Conservation (phyloP, 306 rosid species). For the Sophora flavescens region DNA sequence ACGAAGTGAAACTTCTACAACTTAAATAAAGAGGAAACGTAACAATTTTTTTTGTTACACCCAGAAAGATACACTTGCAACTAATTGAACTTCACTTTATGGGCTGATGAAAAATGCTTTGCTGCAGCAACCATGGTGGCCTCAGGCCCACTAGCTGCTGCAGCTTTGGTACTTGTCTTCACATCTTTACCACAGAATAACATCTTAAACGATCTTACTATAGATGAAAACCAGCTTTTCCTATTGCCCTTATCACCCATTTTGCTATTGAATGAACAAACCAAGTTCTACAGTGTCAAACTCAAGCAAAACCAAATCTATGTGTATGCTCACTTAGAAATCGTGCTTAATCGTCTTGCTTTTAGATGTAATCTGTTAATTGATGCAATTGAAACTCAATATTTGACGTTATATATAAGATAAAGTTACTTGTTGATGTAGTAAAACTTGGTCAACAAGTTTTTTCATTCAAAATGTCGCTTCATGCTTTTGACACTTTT, state of each 20-base stretch:
- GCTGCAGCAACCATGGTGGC: constrained; percentile 40
- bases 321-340: background rate
- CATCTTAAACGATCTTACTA: background rate
- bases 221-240: constrained; percentile 28
- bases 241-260: constrained; percentile 17
- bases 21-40: background rate
- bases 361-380: constrained; percentile 9
- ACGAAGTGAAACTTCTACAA: no score
- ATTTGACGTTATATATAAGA: background rate
- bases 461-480: constrained; percentile 12
- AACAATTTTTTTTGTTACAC: background rate
- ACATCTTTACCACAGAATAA: constrained; percentile 20
- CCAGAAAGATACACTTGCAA: background rate
- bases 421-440: constrained; percentile 26
- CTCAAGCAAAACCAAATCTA: background rate
- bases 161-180: constrained; percentile 13
- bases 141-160: constrained; percentile 24
- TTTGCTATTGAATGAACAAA: constrained; percentile 7
- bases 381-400: constrained; percentile 23
- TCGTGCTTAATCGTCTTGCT: background rate
- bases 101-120: constrained; percentile 43
- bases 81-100: constrained; percentile 40
- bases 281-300: background rate
- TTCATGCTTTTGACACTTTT: background rate
- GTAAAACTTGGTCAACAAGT: constrained; percentile 43